Percentiles rank a stretch among this genome's conserved stretches.
These are phyloP conservation scores for Leishmania tropica DNA, from an alignment of 208 protist genomes.

Conservation along the genomic window DNA sequence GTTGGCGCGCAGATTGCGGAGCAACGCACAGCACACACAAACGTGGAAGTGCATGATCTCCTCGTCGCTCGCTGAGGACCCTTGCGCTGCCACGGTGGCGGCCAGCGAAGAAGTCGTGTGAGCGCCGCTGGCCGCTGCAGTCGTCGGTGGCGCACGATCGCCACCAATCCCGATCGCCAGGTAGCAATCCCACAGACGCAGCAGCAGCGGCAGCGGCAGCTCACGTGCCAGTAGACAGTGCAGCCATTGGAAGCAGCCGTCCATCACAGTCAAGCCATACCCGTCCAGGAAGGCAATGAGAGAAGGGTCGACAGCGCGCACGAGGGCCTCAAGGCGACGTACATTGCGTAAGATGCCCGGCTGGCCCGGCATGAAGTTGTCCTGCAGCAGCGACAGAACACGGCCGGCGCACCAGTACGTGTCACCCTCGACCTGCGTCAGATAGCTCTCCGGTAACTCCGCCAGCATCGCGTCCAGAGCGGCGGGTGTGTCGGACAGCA, in stretches of 20 bases:
- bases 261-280: constrained; percentile 58
- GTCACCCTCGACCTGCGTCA: constrained; percentile 90
- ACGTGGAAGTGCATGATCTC: constrained; percentile 74
- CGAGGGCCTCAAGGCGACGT: constrained; percentile 57
- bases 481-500: constrained; percentile 15
- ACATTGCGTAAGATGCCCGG: constrained; percentile 82
- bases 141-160: constrained; percentile 2
- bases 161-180: constrained; percentile 61
- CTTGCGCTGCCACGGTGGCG: not conserved
- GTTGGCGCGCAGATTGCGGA: constrained; percentile 37
- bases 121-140: not conserved
- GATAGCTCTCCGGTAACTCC: constrained; percentile 16
- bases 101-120: not conserved
- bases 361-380: constrained; percentile 90
- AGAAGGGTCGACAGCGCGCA: constrained; percentile 23
- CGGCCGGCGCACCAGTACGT: constrained; percentile 89
- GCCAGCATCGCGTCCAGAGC: constrained; percentile 37
- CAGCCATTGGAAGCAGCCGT: constrained; percentile 92
- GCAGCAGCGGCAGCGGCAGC: constrained; percentile 70
- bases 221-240: constrained; percentile 93
- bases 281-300: constrained; percentile 30
- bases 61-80: constrained; percentile 29
- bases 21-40: constrained; percentile 87
- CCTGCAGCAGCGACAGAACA: constrained; percentile 89
- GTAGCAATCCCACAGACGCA: constrained; percentile 93